Evolutionary conservation across 1,284 basidiomycete species (phyloP).

Genomic region (Ceratobasidium sp.): DNA sequence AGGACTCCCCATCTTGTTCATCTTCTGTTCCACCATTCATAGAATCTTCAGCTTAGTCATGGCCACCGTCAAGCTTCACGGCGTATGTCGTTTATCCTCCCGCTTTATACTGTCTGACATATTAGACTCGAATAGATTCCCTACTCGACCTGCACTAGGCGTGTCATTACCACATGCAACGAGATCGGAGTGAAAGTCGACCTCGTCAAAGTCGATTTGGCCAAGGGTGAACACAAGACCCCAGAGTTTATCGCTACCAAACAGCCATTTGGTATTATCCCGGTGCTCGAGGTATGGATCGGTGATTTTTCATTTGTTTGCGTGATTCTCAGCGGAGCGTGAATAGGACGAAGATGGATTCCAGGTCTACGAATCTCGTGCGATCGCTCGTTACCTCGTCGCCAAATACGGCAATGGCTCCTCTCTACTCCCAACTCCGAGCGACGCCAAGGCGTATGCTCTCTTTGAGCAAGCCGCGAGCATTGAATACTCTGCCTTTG

Average conservation of each 20-base stretch:
- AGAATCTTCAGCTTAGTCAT: not conserved
- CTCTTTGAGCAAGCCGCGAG: conserved; percentile 64
- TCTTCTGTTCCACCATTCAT: not conserved
- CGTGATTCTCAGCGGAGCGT: not conserved
- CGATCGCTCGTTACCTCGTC: conserved; percentile 55
- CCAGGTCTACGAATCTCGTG: conserved; percentile 57
- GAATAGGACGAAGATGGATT: conserved; percentile 44
- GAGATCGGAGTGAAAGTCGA: conserved; percentile 64
- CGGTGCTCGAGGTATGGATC: conserved; percentile 36
- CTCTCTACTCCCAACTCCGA: conserved; percentile 48
- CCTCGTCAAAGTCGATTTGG: conserved; percentile 55
- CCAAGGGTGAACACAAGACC: conserved; percentile 49
- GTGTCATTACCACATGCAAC: conserved; percentile 56
- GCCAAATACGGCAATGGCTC: conserved; percentile 51
- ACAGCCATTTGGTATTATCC: conserved; percentile 42
- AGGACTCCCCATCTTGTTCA: no score
- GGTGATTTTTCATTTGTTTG: not conserved
- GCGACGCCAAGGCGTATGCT: conserved; percentile 53
- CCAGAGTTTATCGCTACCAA: conserved; percentile 36
- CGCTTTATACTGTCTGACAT: not conserved
- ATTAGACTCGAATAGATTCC: not conserved
- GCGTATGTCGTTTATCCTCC: not conserved
- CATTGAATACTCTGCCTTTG: conserved; percentile 55
- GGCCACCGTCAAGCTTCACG: conserved; percentile 23
- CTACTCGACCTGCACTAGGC: conserved; percentile 57